Conservation (phyloP, 2,329 filamentous ascomycete genomes). For the Sporothrix phasma region DNA sequence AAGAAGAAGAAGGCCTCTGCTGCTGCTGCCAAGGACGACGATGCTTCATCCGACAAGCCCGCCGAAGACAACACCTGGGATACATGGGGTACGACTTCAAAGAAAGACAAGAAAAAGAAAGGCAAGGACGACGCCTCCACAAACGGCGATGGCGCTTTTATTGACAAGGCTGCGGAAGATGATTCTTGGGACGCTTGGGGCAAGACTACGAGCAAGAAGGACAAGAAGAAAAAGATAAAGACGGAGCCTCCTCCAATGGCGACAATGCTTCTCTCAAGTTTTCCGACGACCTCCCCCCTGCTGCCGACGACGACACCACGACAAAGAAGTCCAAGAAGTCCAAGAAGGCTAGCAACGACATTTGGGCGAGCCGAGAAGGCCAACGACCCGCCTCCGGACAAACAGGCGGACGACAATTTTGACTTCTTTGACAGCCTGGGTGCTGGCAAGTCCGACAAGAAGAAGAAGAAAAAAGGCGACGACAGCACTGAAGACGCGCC, state of each 20-base stretch:
- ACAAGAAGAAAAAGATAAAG: conserved; percentile 23
- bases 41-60: conserved; percentile 22
- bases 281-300: not conserved
- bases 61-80: conserved; percentile 12
- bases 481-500: conserved; percentile 21
- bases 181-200: conserved; percentile 24
- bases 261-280: conserved; percentile 12
- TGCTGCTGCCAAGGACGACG: conserved; percentile 10
- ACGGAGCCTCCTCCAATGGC: conserved; percentile 15
- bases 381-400: conserved; percentile 11
- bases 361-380: conserved; percentile 16
- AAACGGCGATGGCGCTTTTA: conserved; percentile 4
- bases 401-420: conserved; percentile 18
- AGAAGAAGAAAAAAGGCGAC: conserved; percentile 22
- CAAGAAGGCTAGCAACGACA: conserved; percentile 5
- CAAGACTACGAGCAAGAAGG: conserved; percentile 16
- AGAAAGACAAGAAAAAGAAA: conserved; percentile 19
- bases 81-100: not conserved
- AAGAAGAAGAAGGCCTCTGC: conserved; percentile 24
- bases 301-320: conserved; percentile 12
- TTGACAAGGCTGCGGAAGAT: conserved; percentile 18
- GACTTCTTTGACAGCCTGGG: conserved; percentile 25
- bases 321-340: conserved; percentile 15
- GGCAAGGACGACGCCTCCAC: conserved; percentile 14
- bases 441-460: conserved; percentile 24